Evolutionary conservation across 805 yeast genomes (phyloP).

Genomic region (Pichia nanzhaoensis): DNA sequence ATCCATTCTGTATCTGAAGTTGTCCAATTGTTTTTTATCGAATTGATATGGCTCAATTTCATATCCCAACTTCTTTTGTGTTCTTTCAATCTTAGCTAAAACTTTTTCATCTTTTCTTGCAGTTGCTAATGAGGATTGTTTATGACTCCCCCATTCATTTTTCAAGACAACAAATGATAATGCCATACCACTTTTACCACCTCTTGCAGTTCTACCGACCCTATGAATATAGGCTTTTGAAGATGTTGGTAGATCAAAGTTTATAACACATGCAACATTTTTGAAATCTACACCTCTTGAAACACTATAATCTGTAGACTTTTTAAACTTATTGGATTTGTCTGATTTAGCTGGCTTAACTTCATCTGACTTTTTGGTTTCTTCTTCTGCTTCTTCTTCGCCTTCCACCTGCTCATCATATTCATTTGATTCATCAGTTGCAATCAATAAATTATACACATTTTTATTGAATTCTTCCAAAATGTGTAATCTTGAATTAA

Average conservation of each 20-base stretch:
- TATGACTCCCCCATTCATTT: constrained; percentile 85
- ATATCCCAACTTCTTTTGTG: constrained; percentile 66
- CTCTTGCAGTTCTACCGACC: constrained; percentile 96
- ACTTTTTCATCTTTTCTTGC: constrained; percentile 86
- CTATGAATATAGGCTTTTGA: constrained; percentile 89
- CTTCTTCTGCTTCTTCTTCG: constrained; percentile 24
- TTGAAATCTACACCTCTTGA: constrained; percentile 95
- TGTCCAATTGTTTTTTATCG: constrained; percentile 87
- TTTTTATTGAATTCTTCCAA: constrained; percentile 93
- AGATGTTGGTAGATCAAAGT: constrained; percentile 88
- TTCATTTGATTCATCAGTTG: constrained; percentile 84
- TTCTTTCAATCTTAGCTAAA: constrained; percentile 64
- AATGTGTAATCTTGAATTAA: constrained; percentile 87
- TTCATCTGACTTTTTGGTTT: constrained; percentile 7
- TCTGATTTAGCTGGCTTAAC: no score
- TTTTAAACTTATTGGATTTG: constrained; percentile 5
- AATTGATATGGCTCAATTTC: constrained; percentile 84
- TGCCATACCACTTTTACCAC: constrained; percentile 92
- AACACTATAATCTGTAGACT: constrained; percentile 72
- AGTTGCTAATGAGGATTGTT: constrained; percentile 60
- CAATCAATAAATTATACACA: constrained; percentile 79
- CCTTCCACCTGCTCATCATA: constrained; percentile 34
- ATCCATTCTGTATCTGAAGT: constrained; percentile 92
- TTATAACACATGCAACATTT: constrained; percentile 93
- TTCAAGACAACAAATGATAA: constrained; percentile 83